phyloP scores from a whole-genome alignment of 2,329 filamentous ascomycete genomes.

The Penicillium sp. region DNA sequence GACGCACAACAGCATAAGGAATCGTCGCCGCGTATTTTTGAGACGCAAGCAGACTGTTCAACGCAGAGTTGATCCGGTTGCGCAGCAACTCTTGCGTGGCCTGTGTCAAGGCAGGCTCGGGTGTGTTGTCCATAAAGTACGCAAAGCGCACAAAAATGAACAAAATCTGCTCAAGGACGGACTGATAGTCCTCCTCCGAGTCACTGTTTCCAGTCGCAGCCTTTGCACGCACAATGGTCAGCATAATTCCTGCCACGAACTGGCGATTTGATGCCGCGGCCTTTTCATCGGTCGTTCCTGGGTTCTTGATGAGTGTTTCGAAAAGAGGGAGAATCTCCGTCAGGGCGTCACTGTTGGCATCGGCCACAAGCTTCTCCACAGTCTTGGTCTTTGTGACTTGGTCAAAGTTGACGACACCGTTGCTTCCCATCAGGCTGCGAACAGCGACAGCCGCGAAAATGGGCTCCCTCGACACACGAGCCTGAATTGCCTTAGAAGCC shows the following conservation, averaged over 20 bases:
- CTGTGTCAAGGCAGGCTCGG: conserved; percentile 43
- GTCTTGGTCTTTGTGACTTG: conserved; percentile 80
- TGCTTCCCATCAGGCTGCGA: conserved; percentile 60
- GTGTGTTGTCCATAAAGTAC: conserved; percentile 43
- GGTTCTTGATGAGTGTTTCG: conserved; percentile 41
- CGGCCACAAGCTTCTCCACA: conserved; percentile 65
- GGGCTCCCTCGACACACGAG: conserved; percentile 57
- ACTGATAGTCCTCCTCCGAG: conserved; percentile 30
- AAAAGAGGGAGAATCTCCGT: conserved; percentile 51
- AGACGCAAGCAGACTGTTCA: conserved; percentile 47
- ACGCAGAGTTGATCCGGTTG: conserved; percentile 50
- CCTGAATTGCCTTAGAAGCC: conserved; percentile 65
- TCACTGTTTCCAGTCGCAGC: conserved; percentile 25
- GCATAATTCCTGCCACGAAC: conserved; percentile 47
- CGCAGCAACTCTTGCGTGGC: conserved; percentile 48
- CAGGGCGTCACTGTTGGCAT: conserved; percentile 48
- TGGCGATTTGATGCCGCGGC: conserved; percentile 44
- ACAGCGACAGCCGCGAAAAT: conserved; percentile 57
- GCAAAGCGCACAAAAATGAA: conserved; percentile 45
- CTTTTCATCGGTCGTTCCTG: conserved; percentile 42
- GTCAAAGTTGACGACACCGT: conserved; percentile 75
- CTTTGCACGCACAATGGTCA: conserved; percentile 44
- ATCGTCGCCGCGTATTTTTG: conserved; percentile 33
- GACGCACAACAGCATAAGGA: conserved; percentile 37
- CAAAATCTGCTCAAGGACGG: conserved; percentile 42